Evolutionary conservation across 805 yeast species (phyloP).

Genomic region (Nakazawaea peltata): DNA sequence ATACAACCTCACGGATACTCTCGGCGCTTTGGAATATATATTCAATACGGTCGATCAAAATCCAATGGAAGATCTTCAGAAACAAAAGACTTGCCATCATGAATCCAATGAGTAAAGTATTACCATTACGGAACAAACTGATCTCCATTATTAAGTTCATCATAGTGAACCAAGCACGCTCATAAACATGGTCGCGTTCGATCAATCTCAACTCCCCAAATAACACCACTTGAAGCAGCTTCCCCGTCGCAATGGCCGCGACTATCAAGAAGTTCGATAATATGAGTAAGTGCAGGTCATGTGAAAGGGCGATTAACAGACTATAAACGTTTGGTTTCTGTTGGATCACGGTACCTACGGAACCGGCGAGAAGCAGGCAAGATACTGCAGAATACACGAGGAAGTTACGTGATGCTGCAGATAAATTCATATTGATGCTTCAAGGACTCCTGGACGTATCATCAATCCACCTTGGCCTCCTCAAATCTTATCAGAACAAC

Average conservation of each 20-base stretch:
- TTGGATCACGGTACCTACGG: conserved; percentile 28
- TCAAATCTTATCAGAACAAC: no score
- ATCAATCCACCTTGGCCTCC: no score
- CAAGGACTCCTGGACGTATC: no score
- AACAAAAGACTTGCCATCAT: conserved; percentile 31
- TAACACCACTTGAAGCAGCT: conserved; percentile 39
- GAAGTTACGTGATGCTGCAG: conserved; percentile 11
- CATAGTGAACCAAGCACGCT: conserved; percentile 54
- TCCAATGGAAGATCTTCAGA: conserved; percentile 71
- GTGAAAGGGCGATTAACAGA: conserved; percentile 41
- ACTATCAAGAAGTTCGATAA: conserved; percentile 36
- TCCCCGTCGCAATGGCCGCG: conserved; percentile 29
- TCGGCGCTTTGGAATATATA: conserved; percentile 35
- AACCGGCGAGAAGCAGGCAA: conserved; percentile 25
- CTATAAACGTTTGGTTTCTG: conserved; percentile 40
- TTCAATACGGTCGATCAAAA: conserved; percentile 44
- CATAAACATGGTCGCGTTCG: conserved; percentile 71
- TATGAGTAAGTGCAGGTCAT: conserved; percentile 36
- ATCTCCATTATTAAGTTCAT: conserved; percentile 54
- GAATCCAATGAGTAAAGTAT: conserved; percentile 33
- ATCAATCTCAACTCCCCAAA: conserved; percentile 72
- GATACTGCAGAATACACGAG: conserved; percentile 21
- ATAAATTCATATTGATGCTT: conserved; percentile 2
- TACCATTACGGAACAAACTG: conserved; percentile 42
- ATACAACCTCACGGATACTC: conserved; percentile 22